Conservation (phyloP, 257 asterid genomes). For the Coffea canephora region DNA sequence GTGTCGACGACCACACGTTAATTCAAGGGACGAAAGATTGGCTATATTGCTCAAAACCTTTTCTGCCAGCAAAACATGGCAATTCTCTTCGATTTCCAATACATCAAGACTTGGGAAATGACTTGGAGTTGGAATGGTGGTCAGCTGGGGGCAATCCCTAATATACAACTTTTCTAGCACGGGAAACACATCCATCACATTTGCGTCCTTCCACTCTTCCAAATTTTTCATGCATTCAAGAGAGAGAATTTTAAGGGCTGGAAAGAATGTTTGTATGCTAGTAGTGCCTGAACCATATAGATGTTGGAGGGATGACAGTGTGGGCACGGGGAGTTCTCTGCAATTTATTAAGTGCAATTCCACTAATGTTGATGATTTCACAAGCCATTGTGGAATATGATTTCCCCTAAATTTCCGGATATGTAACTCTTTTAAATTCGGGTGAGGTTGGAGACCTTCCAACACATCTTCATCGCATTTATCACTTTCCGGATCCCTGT, state of each 20-base stretch:
- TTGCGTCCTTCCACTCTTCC: conserved; percentile 20
- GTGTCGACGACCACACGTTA: too few relatives aligned
- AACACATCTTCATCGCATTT: conserved; percentile 17
- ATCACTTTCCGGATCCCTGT: conserved; percentile 12
- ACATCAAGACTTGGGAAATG: too few relatives aligned
- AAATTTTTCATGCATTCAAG: neutral
- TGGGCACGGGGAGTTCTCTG: conserved; percentile 1
- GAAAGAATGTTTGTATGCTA: neutral
- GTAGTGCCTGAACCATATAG: neutral
- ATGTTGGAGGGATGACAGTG: conserved; percentile 16
- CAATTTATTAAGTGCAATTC: neutral
- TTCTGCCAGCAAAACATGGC: too few relatives aligned
- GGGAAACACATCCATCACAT: too few relatives aligned
- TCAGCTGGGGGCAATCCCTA: too few relatives aligned
- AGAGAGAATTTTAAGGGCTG: conserved; percentile 7
- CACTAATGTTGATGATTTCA: conserved; percentile 17
- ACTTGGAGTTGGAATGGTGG: too few relatives aligned
- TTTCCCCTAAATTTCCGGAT: neutral
- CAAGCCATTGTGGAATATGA: conserved; percentile 37
- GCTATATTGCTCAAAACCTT: too few relatives aligned
- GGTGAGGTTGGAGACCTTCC: conserved; percentile 38
- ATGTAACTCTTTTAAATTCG: neutral
- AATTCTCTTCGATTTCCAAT: too few relatives aligned
- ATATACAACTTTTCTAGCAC: too few relatives aligned
- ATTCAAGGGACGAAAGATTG: too few relatives aligned